Conservation (phyloP, 495 filamentous ascomycete species). For the Penicillium dipodomyicola region DNA sequence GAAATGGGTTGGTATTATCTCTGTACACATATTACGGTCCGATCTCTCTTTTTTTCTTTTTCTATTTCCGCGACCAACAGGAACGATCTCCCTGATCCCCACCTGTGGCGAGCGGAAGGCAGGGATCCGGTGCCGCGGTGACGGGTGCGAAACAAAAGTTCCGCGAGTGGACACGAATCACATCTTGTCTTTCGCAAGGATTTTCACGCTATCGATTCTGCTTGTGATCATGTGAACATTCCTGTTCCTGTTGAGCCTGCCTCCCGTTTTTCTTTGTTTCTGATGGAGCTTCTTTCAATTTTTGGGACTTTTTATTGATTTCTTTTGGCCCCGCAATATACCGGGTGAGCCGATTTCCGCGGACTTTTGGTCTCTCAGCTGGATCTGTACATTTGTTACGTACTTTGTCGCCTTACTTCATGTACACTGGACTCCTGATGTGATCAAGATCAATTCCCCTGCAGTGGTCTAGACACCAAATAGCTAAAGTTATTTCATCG, state of each 20-base stretch:
- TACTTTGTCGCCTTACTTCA: slow-evolving; percentile 14
- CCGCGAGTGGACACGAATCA: slow-evolving; percentile 19
- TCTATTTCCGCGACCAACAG: slow-evolving; percentile 23
- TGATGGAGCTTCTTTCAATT: background rate
- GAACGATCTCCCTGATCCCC: slow-evolving; percentile 18
- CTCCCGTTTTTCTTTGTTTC: slow-evolving; percentile 5
- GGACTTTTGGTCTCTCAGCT: slow-evolving; percentile 10
- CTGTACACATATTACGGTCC: no score
- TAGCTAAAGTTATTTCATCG: background rate
- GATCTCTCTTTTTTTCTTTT: slow-evolving; percentile 2
- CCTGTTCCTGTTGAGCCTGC: background rate
- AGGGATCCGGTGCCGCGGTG: slow-evolving; percentile 41
- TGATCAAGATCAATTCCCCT: slow-evolving; percentile 5
- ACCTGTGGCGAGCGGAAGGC: slow-evolving; percentile 35
- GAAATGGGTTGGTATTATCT: background rate
- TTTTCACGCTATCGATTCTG: slow-evolving; percentile 30
- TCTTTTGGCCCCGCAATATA: slow-evolving; percentile 3
- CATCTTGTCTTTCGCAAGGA: slow-evolving; percentile 20
- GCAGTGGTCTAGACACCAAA: slow-evolving; percentile 3
- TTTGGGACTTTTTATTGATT: slow-evolving; percentile 2
- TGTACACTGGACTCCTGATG: background rate
- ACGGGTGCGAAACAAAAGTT: slow-evolving; percentile 32
- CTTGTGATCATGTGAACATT: slow-evolving; percentile 36
- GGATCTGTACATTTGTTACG: slow-evolving; percentile 6
- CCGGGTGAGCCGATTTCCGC: background rate